Evolutionary conservation across 129 eudicot genomes (phyloP).

Genomic region (Erigeron canadensis): DNA sequence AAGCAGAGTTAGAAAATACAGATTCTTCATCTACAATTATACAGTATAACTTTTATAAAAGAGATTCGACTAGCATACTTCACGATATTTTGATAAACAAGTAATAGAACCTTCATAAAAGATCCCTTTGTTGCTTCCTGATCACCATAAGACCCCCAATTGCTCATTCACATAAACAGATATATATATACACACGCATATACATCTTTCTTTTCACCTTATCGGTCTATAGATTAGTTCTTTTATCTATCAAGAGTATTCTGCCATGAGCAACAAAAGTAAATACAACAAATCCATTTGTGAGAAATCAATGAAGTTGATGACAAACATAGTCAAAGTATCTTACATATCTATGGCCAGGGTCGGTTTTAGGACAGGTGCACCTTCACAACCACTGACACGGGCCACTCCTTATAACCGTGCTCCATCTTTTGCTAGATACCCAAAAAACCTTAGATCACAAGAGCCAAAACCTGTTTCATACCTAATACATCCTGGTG

Average conservation of each 20-base stretch:
- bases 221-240: not conserved
- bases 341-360: constrained; percentile 44
- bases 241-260: constrained; percentile 1
- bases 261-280: constrained; percentile 37
- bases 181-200: not conserved
- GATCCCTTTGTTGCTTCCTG: constrained; percentile 15
- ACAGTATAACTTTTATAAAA: constrained; percentile 37
- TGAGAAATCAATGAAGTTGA: constrained; percentile 48
- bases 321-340: constrained; percentile 45
- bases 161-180: not conserved
- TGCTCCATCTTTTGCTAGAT: constrained; percentile 26
- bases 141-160: constrained; percentile 16
- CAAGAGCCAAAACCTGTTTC: constrained; percentile 38
- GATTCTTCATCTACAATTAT: constrained; percentile 25
- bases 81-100: not conserved
- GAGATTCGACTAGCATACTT: constrained; percentile 30
- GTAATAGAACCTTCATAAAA: constrained; percentile 22
- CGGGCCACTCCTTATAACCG: constrained; percentile 19
- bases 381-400: constrained; percentile 21
- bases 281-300: constrained; percentile 39
- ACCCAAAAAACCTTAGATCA: constrained; percentile 33
- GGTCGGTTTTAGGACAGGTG: constrained; percentile 29
- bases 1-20: constrained; percentile 12
- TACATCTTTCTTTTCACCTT: constrained; percentile 2
- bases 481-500: constrained; percentile 29